These are phyloP conservation scores for Silybum marianum DNA, from an alignment of 129 eudicot genomes.

Conservation along the genomic window DNA sequence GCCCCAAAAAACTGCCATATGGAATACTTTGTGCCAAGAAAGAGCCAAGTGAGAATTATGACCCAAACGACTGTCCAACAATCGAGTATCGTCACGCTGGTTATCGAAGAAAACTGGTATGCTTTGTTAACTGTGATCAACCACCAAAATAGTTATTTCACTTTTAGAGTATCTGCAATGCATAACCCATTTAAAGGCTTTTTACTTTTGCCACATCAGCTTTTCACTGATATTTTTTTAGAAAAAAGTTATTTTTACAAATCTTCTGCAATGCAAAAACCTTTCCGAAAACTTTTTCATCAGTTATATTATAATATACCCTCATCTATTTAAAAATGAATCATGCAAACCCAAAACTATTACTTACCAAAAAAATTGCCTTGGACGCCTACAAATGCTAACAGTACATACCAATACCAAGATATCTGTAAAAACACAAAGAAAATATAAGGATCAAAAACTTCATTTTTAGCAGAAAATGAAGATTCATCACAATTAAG, in stretches of 20 bases:
- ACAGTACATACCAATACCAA: slow-evolving; percentile 83
- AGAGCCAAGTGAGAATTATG: slow-evolving; percentile 58
- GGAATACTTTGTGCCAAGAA: slow-evolving; percentile 56
- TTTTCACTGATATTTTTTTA: too few species aligned
- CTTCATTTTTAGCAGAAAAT: not conserved
- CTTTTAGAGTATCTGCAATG: too few species aligned
- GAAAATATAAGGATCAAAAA: not conserved
- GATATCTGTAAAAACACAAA: slow-evolving; percentile 58
- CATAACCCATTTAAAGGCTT: too few species aligned
- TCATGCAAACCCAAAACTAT: not conserved
- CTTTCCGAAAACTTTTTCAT: too few species aligned
- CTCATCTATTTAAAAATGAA: too few species aligned
- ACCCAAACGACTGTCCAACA: slow-evolving; percentile 72
- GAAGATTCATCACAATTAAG: not conserved
- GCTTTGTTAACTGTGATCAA: slow-evolving; percentile 60
- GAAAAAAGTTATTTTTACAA: too few species aligned
- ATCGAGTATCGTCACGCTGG: slow-evolving; percentile 68
- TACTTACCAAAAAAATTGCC: slow-evolving; percentile 42
- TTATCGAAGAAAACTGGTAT: slow-evolving; percentile 60
- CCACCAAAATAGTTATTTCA: not conserved
- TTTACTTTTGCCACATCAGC: too few species aligned
- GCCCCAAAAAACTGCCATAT: slow-evolving; percentile 60
- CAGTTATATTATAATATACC: too few species aligned
- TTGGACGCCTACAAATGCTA: slow-evolving; percentile 83
- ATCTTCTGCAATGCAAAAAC: too few species aligned